phyloP scores from a whole-genome alignment of 2,329 filamentous ascomycete genomes.

The Sporothrix brasiliensis region DNA sequence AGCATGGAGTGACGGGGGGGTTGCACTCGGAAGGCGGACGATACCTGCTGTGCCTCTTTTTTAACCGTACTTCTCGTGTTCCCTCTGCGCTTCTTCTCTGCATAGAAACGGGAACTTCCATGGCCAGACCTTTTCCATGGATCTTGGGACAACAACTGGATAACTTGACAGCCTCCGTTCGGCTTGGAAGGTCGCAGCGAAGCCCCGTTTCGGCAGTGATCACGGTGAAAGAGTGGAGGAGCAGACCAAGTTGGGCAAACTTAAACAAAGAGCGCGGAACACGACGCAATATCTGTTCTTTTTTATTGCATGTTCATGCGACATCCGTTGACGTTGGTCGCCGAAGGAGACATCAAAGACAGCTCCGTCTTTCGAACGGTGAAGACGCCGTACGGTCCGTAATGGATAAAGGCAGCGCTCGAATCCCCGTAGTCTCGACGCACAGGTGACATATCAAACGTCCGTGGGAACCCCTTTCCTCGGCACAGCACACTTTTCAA shows the following conservation, averaged over 20 bases:
- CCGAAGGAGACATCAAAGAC: background rate
- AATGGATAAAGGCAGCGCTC: background rate
- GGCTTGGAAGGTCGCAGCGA: background rate
- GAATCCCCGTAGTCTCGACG: background rate
- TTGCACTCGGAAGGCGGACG: constrained; percentile 1
- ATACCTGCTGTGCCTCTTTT: background rate
- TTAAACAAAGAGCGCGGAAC: background rate
- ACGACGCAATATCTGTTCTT: background rate
- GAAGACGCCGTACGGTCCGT: background rate
- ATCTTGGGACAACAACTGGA: background rate
- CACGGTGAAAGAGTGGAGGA: background rate
- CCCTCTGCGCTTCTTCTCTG: background rate
- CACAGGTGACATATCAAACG: constrained; percentile 13
- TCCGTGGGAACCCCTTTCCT: constrained; percentile 20
- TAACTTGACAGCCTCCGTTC: background rate
- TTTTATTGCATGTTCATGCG: constrained; percentile 23
- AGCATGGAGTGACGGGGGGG: background rate
- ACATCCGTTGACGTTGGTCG: constrained; percentile 1
- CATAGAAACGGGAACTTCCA: background rate
- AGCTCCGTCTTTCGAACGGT: background rate
- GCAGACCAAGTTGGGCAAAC: background rate
- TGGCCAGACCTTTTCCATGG: background rate
- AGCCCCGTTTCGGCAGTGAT: background rate
- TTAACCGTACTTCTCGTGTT: background rate
- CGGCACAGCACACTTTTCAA: constrained; percentile 23